phyloP scores from a whole-genome alignment of 257 asterid species.

The Solanum peruvianum region DNA sequence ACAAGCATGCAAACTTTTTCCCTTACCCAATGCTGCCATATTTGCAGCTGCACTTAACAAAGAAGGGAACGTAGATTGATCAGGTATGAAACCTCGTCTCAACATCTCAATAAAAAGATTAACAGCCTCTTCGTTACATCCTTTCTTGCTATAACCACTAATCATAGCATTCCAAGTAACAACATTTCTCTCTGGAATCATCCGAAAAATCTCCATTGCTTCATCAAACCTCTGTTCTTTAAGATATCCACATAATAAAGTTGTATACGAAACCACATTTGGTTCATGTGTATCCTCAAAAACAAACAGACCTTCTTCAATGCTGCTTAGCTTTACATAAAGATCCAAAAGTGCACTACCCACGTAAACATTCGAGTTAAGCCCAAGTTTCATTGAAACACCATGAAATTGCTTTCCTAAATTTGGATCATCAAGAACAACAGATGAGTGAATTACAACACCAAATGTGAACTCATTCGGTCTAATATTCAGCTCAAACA shows the following conservation, averaged over 20 bases:
- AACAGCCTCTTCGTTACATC: conserved; percentile 65
- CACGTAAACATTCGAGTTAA: conserved; percentile 49
- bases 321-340: conserved; percentile 41
- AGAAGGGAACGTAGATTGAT: conserved; percentile 43
- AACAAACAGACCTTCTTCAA: conserved; percentile 30
- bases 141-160: conserved; percentile 61
- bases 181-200: conserved; percentile 57
- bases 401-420: conserved; percentile 64
- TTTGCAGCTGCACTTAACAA: conserved; percentile 61
- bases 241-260: conserved; percentile 52
- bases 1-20: conserved; percentile 71
- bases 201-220: conserved; percentile 30
- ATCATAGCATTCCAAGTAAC: conserved; percentile 83
- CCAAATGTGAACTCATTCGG: conserved; percentile 76
- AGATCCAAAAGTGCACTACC: conserved; percentile 62
- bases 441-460: conserved; percentile 44
- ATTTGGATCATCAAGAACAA: conserved; percentile 28
- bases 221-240: conserved; percentile 43
- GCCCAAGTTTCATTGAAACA: conserved; percentile 24
- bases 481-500: conserved; percentile 30
- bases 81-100: conserved; percentile 49
- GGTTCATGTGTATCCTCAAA: conserved; percentile 48
- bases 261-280: conserved; percentile 62
- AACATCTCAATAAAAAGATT: conserved; percentile 55
- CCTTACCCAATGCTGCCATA: conserved; percentile 64